Conservation (phyloP, 1,284 basidiomycete species). For the Marasmius fiardii region DNA sequence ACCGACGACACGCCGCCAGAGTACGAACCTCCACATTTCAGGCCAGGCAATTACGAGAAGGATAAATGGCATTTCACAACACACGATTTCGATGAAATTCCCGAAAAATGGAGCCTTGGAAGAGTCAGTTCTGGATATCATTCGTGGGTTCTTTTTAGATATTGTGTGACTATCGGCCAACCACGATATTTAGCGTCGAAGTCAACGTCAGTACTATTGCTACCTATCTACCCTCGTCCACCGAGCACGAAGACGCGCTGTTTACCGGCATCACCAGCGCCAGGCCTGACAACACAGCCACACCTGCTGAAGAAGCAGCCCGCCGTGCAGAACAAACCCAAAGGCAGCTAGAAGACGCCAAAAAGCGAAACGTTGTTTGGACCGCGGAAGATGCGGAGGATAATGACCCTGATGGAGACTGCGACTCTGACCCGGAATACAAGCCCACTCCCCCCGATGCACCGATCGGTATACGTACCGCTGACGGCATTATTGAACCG, state of each 20-base stretch:
- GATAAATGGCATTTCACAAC: constrained; percentile 79
- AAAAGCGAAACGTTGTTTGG: constrained; percentile 46
- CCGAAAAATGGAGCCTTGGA: constrained; percentile 69
- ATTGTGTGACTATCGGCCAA: constrained; percentile 9
- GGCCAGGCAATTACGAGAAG: constrained; percentile 58
- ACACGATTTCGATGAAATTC: constrained; percentile 61
- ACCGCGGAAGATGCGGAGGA: constrained; percentile 44
- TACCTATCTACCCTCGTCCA: constrained; percentile 62
- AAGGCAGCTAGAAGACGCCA: constrained; percentile 45
- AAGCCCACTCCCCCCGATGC: constrained; percentile 25
- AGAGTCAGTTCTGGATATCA: constrained; percentile 68
- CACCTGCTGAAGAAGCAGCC: constrained; percentile 52
- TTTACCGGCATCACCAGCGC: constrained; percentile 47
- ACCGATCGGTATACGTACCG: constrained; percentile 47
- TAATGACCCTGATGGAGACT: constrained; percentile 47
- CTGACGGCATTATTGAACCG: constrained; percentile 39
- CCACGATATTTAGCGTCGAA: constrained; percentile 46
- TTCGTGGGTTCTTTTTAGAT: constrained; percentile 37
- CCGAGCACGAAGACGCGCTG: constrained; percentile 53
- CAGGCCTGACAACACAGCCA: constrained; percentile 27
- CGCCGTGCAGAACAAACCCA: constrained; percentile 51
- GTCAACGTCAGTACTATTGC: constrained; percentile 70
- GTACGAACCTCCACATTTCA: constrained; percentile 76
- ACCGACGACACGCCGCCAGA: constrained; percentile 69
- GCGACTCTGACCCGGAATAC: constrained; percentile 34